Evolutionary conservation across 768 basidiomycete genomes (phyloP).

Genomic region (Lactarius quietus): DNA sequence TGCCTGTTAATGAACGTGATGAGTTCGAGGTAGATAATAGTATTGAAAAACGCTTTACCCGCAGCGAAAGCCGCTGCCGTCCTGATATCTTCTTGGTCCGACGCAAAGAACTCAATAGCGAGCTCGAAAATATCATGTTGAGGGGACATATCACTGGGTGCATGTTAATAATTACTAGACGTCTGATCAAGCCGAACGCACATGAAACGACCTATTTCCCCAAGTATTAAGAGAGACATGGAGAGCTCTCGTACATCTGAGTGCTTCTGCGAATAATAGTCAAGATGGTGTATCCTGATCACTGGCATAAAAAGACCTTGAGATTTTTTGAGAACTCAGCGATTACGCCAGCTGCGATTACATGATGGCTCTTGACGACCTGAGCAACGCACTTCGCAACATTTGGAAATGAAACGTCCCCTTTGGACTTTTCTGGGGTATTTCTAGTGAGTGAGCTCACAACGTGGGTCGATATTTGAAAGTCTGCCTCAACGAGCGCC

Average conservation of each 20-base stretch:
- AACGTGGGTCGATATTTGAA: slow-evolving; percentile 76
- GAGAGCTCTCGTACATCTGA: slow-evolving; percentile 60
- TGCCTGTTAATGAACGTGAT: slow-evolving; percentile 47
- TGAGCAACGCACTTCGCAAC: slow-evolving; percentile 84
- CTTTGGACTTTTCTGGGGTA: slow-evolving; percentile 60
- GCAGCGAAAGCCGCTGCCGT: slow-evolving; percentile 94
- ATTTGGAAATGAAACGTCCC: slow-evolving; percentile 56
- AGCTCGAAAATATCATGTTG: slow-evolving; percentile 76
- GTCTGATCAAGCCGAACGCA: slow-evolving; percentile 35
- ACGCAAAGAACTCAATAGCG: slow-evolving; percentile 68
- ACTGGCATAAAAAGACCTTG: slow-evolving; percentile 47
- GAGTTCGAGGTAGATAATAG: neutral
- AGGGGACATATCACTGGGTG: slow-evolving; percentile 77
- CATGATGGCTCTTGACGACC: slow-evolving; percentile 67
- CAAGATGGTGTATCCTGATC: neutral
- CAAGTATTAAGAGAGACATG: slow-evolving; percentile 82
- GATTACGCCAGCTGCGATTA: slow-evolving; percentile 77
- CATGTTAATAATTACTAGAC: neutral
- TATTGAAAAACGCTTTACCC: slow-evolving; percentile 43
- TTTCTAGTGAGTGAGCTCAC: slow-evolving; percentile 69
- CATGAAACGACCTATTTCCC: slow-evolving; percentile 92
- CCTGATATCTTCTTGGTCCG: slow-evolving; percentile 81
- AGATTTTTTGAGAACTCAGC: slow-evolving; percentile 80
- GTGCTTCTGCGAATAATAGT: slow-evolving; percentile 14
- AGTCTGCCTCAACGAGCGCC: slow-evolving; percentile 78